A percentile compares a stretch with the other conserved stretches of the same genome.
These are phyloP conservation scores for Iris pallida DNA, from an alignment of 116 monocot species.

Conservation along the genomic window DNA sequence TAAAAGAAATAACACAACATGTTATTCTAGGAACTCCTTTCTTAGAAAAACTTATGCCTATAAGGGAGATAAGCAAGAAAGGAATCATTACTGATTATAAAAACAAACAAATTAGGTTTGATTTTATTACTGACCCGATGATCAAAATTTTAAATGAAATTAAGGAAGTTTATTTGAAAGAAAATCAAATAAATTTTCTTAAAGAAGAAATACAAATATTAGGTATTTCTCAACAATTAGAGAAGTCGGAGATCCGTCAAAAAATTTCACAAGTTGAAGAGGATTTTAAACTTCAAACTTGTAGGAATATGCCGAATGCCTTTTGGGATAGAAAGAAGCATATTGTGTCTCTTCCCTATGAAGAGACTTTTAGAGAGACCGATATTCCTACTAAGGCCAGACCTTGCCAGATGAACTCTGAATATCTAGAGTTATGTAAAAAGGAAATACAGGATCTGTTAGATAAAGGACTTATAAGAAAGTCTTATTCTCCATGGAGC, in stretches of 20 bases:
- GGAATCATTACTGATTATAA: neutral
- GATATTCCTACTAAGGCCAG: neutral
- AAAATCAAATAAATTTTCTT: neutral
- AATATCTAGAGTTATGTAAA: slow-evolving; percentile 7
- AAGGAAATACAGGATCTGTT: neutral
- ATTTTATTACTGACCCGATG: neutral
- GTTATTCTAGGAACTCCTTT: slow-evolving; percentile 2
- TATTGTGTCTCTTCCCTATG: neutral
- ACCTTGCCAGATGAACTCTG: neutral
- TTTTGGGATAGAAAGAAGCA: neutral
- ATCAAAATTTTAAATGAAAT: neutral
- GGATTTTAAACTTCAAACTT: neutral
- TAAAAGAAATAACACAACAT: neutral
- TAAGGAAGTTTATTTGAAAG: neutral
- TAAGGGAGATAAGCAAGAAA: neutral
- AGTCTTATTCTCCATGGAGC: slow-evolving; percentile 1
- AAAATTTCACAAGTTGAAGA: neutral
- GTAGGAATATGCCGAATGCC: neutral
- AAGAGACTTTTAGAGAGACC: neutral
- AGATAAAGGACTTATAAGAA: neutral
- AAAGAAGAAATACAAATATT: neutral
- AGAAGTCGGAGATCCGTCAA: neutral
- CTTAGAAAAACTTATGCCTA: neutral
- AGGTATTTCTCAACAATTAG: neutral
- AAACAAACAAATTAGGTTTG: neutral